Percentiles rank a stretch among this genome's conserved stretches.
Evolutionary conservation across 148 eudicot genomes (phyloP).

Genomic region (Rhododendron ferrugineum): DNA sequence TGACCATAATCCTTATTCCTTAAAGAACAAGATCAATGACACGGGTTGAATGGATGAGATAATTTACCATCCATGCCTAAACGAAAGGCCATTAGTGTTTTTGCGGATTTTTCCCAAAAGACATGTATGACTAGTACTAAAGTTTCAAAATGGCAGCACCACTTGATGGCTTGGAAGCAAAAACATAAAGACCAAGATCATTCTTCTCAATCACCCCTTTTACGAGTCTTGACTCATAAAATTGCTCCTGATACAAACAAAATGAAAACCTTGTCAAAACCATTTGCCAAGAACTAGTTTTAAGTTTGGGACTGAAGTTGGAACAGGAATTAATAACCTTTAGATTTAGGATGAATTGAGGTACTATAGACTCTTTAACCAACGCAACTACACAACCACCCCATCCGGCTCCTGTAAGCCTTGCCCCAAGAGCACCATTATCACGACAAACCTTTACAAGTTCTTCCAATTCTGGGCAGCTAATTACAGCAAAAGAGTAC

Average conservation of each 20-base stretch:
- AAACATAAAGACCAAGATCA: constrained; percentile 74
- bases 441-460: constrained; percentile 64
- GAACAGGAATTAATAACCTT: constrained; percentile 34
- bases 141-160: constrained; percentile 82
- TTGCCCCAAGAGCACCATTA: constrained; percentile 88
- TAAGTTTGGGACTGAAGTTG: background rate
- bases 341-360: constrained; percentile 77
- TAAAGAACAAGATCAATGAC: background rate
- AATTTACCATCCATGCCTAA: too few relatives aligned
- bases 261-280: background rate
- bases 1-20: background rate
- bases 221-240: constrained; percentile 69
- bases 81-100: too few relatives aligned
- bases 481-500: constrained; percentile 11
- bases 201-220: constrained; percentile 54
- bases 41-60: too few relatives aligned
- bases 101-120: background rate
- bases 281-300: background rate
- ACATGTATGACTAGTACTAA: constrained; percentile 11
- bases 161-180: constrained; percentile 89
- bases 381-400: constrained; percentile 95
- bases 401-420: constrained; percentile 99
- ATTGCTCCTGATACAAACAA: constrained; percentile 54
- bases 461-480: constrained; percentile 95
- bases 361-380: constrained; percentile 76